A percentile compares a stretch with the other conserved stretches of the same genome.
These are phyloP conservation scores for Diacronema lutheri DNA, from an alignment of 78 protist genomes.

Conservation along the genomic window DNA sequence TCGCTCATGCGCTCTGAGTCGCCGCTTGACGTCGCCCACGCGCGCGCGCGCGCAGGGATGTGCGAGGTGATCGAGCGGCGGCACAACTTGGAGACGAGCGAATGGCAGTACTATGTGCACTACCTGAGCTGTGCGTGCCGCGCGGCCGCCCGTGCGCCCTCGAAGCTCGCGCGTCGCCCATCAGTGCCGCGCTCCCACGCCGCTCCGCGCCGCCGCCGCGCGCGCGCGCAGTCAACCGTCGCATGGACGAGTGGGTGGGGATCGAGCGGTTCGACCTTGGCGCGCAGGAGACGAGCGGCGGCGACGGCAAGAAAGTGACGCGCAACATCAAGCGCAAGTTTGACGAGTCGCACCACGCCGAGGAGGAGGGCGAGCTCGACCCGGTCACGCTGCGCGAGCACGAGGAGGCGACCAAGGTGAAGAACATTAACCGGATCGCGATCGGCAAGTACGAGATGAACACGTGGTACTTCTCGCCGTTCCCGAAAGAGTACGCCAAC, in stretches of 20 bases:
- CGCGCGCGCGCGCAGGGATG: neutral
- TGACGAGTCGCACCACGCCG: constrained; percentile 9
- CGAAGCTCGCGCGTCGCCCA: neutral
- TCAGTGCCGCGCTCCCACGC: neutral
- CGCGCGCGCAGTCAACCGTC: constrained; percentile 26
- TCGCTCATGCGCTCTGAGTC: no score
- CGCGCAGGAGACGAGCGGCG: neutral
- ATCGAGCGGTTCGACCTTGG: constrained; percentile 17
- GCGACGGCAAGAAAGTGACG: neutral
- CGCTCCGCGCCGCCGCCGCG: neutral
- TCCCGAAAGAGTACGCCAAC: constrained; percentile 82
- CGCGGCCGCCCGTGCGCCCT: neutral
- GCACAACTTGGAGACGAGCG: neutral
- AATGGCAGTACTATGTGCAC: constrained; percentile 37
- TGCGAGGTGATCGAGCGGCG: constrained; percentile 17
- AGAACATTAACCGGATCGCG: constrained; percentile 80
- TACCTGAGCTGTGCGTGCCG: neutral
- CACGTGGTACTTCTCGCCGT: constrained; percentile 94
- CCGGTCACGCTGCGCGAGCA: constrained; percentile 27
- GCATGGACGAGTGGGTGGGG: constrained; percentile 57
- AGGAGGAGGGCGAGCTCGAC: constrained; percentile 28
- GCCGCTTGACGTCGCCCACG: neutral
- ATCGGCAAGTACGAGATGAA: constrained; percentile 77
- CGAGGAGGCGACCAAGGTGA: constrained; percentile 85
- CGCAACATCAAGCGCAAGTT: constrained; percentile 26